Evolutionary conservation across 1,284 basidiomycete species (phyloP), one percentile per base, ranked within the genome.

Genomic region (Sutorius eximius): DNA sequence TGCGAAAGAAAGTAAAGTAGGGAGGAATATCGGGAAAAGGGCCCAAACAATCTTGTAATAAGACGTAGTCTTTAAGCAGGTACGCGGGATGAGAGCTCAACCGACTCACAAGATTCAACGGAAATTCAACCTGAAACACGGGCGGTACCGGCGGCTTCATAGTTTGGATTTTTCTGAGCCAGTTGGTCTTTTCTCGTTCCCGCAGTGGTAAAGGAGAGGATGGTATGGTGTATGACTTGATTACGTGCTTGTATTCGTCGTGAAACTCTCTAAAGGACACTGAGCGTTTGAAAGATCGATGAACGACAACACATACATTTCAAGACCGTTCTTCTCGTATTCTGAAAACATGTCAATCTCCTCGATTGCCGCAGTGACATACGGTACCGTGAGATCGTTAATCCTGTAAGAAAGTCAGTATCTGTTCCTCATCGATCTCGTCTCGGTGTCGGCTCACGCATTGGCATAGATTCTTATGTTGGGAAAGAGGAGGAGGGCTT

Each of bases 401-500:
- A 92, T 73, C 2, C 82, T 82, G 56, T 7, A 16, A 36, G 32
- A 57, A 37, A 15, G 42, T 70, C 30, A 73, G 24, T 22, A 32
- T 36, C 15, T 16, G 11, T 32, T 20, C 29, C 27, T 40, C 34
- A 16, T 44, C 33, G 53, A 45, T 32, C 41, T 34, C 34, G 20
- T 58, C 51, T 49, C 38, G 20, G 24, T 12, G 18, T 20, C n/a
- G 18, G 18, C 83, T 61, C 60, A 87, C 85, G 87, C 82, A 72
- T 95, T 96, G 10, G 92, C 94, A 62, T 93, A 97, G 56, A 98
- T 82, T 53, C 85, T 77, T 42, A 94, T 77, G 37, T 85, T 76
- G 27, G 82, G 71, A 70, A 98, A 98, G 32, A 75, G 73, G 0
- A 77, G 58, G 36, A 98, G 76, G 3, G 86, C 89, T 59, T 89